Percentiles rank a stretch among this genome's conserved stretches.
phyloP scores from a whole-genome alignment of 108 stramenopile species.

The Fistulifera solaris region DNA sequence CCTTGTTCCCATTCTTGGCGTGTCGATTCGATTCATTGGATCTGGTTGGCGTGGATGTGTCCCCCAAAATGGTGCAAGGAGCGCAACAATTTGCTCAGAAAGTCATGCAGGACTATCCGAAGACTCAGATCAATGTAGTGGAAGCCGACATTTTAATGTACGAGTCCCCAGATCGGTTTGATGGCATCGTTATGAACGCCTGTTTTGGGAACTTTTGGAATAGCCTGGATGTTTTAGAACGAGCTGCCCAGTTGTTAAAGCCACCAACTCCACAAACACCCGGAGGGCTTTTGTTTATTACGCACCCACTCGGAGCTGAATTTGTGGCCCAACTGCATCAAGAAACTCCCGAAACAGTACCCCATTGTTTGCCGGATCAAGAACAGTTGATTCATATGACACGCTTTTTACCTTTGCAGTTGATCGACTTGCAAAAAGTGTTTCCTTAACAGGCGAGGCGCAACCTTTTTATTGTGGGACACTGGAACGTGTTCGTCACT shows the following conservation, averaged over 20 bases:
- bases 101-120: constrained; percentile 6
- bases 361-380: constrained; percentile 17
- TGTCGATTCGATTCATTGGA: constrained; percentile 2
- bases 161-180: constrained; percentile 7
- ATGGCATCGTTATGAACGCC: constrained; percentile 20
- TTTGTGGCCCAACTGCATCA: constrained; percentile 20
- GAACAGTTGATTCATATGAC: background rate
- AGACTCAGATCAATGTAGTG: constrained; percentile 12
- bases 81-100: constrained; percentile 14
- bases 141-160: constrained; percentile 12
- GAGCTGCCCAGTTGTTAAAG: constrained; percentile 4
- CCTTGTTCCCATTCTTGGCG: constrained; percentile 8
- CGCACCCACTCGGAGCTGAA: constrained; percentile 17
- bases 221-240: constrained; percentile 7
- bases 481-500: background rate
- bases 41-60: constrained; percentile 23
- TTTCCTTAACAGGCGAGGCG: too few relatives aligned
- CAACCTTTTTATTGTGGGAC: background rate
- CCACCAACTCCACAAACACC: background rate
- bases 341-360: constrained; percentile 17
- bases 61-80: constrained; percentile 15
- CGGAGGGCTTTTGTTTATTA: constrained; percentile 11
- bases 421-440: background rate
- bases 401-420: background rate
- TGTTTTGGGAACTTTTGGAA: constrained; percentile 31